Evolutionary conservation across 73 alveolate genomes (phyloP).

Genomic region (Urostyla sp.): DNA sequence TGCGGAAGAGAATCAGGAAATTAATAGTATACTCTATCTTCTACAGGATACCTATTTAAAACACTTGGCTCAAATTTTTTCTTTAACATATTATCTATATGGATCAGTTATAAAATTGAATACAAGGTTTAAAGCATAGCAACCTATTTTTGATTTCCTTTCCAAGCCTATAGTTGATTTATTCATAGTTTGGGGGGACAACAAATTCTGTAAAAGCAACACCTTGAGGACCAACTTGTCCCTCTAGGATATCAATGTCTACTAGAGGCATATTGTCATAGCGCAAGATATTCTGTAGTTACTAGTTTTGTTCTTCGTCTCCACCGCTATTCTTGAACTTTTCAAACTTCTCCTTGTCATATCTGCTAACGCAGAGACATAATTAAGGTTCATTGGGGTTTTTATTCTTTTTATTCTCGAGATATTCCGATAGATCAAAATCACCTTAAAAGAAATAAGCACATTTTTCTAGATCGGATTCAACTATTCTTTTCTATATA

Average conservation of each 20-base stretch:
- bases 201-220: slow-evolving; percentile 39
- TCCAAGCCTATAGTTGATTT: slow-evolving; percentile 59
- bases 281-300: too few species aligned
- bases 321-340: too few species aligned
- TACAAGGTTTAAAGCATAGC: slow-evolving; percentile 40
- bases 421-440: slow-evolving; percentile 61
- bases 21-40: slow-evolving; percentile 55
- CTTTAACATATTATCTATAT: slow-evolving; percentile 48
- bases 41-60: slow-evolving; percentile 57
- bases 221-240: slow-evolving; percentile 14
- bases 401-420: slow-evolving; percentile 28
- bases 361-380: slow-evolving; percentile 58
- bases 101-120: neutral
- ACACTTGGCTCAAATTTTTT: slow-evolving; percentile 58
- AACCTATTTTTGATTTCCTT: slow-evolving; percentile 49
- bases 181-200: slow-evolving; percentile 23
- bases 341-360: too few species aligned
- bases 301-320: too few species aligned
- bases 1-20: slow-evolving; percentile 60
- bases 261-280: slow-evolving; percentile 53
- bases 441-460: slow-evolving; percentile 54
- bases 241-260: slow-evolving; percentile 57
- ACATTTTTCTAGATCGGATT: slow-evolving; percentile 24
- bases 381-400: slow-evolving; percentile 3
- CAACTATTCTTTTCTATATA: slow-evolving; percentile 9